Evolutionary conservation across 331 rosid genomes (phyloP).

Genomic region (Acacia concinna): DNA sequence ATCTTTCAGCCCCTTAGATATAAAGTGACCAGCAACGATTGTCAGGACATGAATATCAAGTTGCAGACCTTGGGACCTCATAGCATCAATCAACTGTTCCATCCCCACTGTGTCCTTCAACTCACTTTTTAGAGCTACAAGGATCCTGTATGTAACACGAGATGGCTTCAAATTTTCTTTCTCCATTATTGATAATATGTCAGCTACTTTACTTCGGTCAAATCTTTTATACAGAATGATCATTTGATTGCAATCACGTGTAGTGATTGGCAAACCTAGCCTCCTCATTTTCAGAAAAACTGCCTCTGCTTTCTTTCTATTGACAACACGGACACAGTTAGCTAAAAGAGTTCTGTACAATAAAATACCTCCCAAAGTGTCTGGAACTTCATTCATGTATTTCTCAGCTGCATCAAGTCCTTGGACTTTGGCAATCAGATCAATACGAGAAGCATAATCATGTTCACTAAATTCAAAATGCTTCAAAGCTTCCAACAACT

Average conservation of each 20-base stretch:
- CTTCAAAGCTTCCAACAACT: conserved; percentile 22
- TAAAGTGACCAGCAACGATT: conserved; percentile 19
- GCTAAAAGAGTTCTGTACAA: conserved; percentile 23
- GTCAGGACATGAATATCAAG: conserved; percentile 27
- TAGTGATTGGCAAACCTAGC: conserved; percentile 18
- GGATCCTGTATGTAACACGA: conserved; percentile 20
- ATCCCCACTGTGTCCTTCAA: conserved; percentile 17
- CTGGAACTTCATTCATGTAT: conserved; percentile 24
- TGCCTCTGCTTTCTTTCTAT: conserved; percentile 28
- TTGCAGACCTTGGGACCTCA: conserved; percentile 35
- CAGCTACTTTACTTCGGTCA: background rate
- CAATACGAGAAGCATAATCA: conserved; percentile 30
- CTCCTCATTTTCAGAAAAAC: conserved; percentile 23
- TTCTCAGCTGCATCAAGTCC: conserved; percentile 27
- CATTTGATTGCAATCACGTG: conserved; percentile 29
- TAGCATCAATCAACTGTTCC: conserved; percentile 29
- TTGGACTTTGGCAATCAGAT: conserved; percentile 18
- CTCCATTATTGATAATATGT: conserved; percentile 27
- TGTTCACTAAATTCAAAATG: background rate
- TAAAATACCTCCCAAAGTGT: conserved; percentile 5
- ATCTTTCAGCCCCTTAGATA: conserved; percentile 32
- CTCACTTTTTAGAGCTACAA: conserved; percentile 14
- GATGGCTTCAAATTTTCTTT: conserved; percentile 25
- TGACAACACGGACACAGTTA: background rate
- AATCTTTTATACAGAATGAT: conserved; percentile 26